These are phyloP conservation scores for Cyclanthera cordifolia DNA, from an alignment of 306 rosid genomes.

Conservation along the genomic window DNA sequence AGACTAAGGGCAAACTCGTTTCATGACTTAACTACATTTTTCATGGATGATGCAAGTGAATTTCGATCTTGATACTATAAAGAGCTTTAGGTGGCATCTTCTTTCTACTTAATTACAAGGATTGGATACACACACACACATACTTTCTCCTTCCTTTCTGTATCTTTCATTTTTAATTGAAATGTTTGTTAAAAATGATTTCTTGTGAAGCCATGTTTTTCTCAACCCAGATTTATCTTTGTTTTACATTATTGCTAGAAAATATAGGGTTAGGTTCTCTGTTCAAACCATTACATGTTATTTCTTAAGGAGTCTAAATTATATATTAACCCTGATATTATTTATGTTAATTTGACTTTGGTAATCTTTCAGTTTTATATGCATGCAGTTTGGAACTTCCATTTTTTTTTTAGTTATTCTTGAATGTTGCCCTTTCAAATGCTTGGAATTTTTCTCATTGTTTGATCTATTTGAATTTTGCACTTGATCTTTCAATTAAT, in stretches of 20 bases:
- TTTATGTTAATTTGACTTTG: background rate
- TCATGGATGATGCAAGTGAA: background rate
- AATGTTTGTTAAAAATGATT: background rate
- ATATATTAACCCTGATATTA: background rate
- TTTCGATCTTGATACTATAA: background rate
- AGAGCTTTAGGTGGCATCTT: background rate
- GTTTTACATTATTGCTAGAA: background rate
- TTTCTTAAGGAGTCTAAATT: background rate
- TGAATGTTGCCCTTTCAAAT: background rate
- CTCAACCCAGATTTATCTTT: background rate
- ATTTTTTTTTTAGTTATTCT: background rate
- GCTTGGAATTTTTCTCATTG: background rate
- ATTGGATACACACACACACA: too few relatives aligned
- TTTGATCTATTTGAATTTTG: background rate
- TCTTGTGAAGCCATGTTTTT: background rate
- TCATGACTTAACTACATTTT: background rate
- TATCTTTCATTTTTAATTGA: background rate
- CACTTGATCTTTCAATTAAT: background rate
- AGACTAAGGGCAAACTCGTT: slow-evolving; percentile 21
- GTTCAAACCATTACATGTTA: background rate
- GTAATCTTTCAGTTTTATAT: background rate
- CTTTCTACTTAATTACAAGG: background rate
- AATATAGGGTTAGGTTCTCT: background rate
- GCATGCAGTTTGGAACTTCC: background rate
- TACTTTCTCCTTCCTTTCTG: background rate